Conservation (phyloP, 257 asterid species). For the Solanum chiquidenum region DNA sequence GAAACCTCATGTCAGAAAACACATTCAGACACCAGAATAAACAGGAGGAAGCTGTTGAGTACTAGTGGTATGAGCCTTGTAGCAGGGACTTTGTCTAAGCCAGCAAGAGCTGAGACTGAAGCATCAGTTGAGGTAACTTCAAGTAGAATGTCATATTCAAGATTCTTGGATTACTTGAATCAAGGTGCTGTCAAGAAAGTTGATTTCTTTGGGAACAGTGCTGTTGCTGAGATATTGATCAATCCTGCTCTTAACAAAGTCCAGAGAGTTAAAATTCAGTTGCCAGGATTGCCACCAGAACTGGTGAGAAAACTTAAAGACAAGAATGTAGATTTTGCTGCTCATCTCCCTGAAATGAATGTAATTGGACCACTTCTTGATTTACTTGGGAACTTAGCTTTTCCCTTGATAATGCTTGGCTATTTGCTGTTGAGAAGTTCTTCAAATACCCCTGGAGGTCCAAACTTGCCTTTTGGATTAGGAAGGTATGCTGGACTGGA, state of each 20-base stretch:
- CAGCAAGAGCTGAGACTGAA: slow-evolving; percentile 28
- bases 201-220: slow-evolving; percentile 53
- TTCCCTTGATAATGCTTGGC: slow-evolving; percentile 45
- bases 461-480: slow-evolving; percentile 56
- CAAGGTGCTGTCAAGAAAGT: slow-evolving; percentile 46
- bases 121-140: slow-evolving; percentile 39
- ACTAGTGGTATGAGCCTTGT: slow-evolving; percentile 25
- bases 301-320: slow-evolving; percentile 39
- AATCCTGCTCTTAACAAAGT: slow-evolving; percentile 32
- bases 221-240: slow-evolving; percentile 43
- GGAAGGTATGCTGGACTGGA: slow-evolving; percentile 30
- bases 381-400: slow-evolving; percentile 45
- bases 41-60: slow-evolving; percentile 26
- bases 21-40: slow-evolving; percentile 11
- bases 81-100: slow-evolving; percentile 22
- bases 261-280: slow-evolving; percentile 51
- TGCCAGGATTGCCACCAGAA: slow-evolving; percentile 50
- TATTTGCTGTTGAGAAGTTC: slow-evolving; percentile 27
- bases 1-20: slow-evolving; percentile 9
- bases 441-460: slow-evolving; percentile 37
- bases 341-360: slow-evolving; percentile 31
- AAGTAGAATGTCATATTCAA: slow-evolving; percentile 52
- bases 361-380: slow-evolving; percentile 23
- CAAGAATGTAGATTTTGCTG: slow-evolving; percentile 48
- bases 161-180: slow-evolving; percentile 51